phyloP scores from a whole-genome alignment of 2,329 filamentous ascomycete genomes.

The Botryotinia calthae region DNA sequence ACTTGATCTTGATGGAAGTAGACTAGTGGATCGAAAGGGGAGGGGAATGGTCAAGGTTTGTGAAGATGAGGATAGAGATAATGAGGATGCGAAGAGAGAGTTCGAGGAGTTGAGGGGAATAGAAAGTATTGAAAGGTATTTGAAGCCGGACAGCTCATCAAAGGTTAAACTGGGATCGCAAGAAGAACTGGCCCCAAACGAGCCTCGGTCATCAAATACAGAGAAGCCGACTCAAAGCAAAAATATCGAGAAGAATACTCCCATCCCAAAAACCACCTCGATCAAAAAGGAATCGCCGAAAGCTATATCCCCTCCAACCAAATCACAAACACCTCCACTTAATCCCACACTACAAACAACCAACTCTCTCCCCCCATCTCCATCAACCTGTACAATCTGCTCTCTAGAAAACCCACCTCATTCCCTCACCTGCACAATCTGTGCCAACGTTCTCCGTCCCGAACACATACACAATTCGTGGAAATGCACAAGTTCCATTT shows the following conservation, averaged over 20 bases:
- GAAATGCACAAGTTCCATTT: conserved; percentile 58
- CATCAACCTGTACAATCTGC: conserved; percentile 17
- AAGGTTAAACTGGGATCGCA: background rate
- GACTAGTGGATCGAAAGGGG: conserved; percentile 64
- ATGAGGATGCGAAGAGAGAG: conserved; percentile 59
- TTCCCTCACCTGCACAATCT: conserved; percentile 62
- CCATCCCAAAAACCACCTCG: background rate
- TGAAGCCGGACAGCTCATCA: background rate
- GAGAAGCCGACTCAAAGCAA: no score
- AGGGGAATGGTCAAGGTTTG: conserved; percentile 71
- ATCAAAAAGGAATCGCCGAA: background rate
- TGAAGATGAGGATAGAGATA: conserved; percentile 61
- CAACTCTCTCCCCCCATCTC: background rate
- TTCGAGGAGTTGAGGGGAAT: conserved; percentile 62
- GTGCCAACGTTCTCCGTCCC: conserved; percentile 65
- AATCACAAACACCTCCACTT: background rate
- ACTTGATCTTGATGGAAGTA: conserved; percentile 62
- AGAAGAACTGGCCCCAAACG: background rate
- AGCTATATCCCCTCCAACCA: no score
- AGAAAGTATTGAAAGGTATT: conserved; percentile 37
- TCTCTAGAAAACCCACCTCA: conserved; percentile 59
- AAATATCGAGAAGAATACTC: background rate
- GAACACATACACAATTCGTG: conserved; percentile 56
- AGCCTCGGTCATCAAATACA: background rate
- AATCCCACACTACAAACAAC: background rate